These are phyloP conservation scores for Zymoseptoria brevis DNA, from an alignment of 2,329 filamentous ascomycete species.

Conservation along the genomic window DNA sequence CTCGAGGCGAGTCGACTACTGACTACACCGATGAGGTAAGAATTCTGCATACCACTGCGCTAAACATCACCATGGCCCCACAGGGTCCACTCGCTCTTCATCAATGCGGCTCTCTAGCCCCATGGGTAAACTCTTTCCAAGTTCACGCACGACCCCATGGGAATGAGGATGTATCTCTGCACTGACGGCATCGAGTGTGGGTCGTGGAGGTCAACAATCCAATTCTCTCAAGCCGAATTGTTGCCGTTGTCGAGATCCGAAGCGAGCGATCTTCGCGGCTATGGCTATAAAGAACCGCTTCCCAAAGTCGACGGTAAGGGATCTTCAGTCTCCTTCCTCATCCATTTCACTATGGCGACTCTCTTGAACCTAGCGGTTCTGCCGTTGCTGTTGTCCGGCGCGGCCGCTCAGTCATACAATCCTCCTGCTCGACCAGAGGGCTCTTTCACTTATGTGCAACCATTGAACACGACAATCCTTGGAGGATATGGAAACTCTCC, in stretches of 20 bases:
- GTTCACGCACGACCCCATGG: not conserved
- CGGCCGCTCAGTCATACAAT: conserved; percentile 2
- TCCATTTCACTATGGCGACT: conserved; percentile 6
- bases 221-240: not conserved
- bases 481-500: conserved; percentile 5
- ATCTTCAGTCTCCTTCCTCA: not conserved
- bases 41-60: not conserved
- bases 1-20: not conserved
- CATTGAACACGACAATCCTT: conserved; percentile 7
- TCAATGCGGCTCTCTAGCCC: not conserved
- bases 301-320: not conserved
- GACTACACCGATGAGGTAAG: not conserved
- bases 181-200: not conserved
- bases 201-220: not conserved
- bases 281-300: not conserved
- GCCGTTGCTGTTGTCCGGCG: conserved; percentile 2
- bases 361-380: conserved; percentile 5
- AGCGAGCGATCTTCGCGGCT: not conserved
- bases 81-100: not conserved
- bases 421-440: not conserved
- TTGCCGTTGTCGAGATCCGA: not conserved
- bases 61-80: not conserved
- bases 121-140: not conserved
- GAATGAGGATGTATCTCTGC: not conserved
- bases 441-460: conserved; percentile 7